Base-by-base conservation (phyloP, 768 basidiomycete species). In the Leccinum disarticulatum region DNA sequence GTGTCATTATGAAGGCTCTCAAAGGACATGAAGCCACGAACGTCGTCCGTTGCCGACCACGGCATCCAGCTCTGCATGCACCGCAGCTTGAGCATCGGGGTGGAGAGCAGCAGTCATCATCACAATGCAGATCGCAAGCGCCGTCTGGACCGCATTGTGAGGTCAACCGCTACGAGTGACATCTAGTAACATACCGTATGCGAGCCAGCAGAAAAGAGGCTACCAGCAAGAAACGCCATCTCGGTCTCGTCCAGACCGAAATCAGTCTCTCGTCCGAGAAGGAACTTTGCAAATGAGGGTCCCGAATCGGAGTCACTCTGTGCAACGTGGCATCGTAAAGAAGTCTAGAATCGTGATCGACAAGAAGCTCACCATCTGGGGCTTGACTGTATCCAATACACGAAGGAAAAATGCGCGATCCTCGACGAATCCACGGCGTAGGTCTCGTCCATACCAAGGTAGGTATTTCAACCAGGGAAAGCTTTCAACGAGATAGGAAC, bases 381-480 rank as follows among this genome's bases (percentile, higher is more conserved):
- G 66, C 52, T 76, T 76, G 10, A 83, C 82, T 36, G 71, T 68
- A 48, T 72, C 64, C 4, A 86, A 67, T 47, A 83, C 81, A 1
- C 73, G 70, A 57, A 73, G 79, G 71, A 81, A 86, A 9, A 86
- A 64, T 0, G 46, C 64, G 1, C 80, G 69, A 61, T 85, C 84
- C 54, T 82, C 80, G 3, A 66, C 57, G 60, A 87, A 85, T 6
- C 81, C 83, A 1, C 74, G 74, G 56, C 77, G 77, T 7, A 88
- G 73, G 55, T 83, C 81, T 5, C 77, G 77, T 6, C 83, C 74
- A 64, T 86, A 86, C n/a, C 82, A 83, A 0, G 87, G 86, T n/a
- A 87, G 64, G 65, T 81, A 82, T 49, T 64, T 64, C 22, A 77
- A 62, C 47, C 25, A 63, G 3, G 77, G 76, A 9, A 71, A 68